Conservation (phyloP, 129 eudicot genomes). For the Ambrosia trifida region DNA sequence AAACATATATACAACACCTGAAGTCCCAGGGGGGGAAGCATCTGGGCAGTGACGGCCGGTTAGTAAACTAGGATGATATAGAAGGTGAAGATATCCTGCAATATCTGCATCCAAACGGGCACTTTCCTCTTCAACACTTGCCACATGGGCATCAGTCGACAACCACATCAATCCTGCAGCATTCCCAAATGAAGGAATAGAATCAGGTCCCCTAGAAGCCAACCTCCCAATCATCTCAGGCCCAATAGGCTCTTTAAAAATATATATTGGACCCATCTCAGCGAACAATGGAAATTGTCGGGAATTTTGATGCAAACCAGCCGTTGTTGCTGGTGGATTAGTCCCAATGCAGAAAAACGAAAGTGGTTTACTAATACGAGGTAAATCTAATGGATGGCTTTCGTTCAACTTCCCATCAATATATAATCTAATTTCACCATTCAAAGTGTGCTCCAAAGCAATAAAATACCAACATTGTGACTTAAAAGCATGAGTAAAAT, state of each 20-base stretch:
- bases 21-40: constrained; percentile 92
- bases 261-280: constrained; percentile 92
- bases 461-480: constrained; percentile 90
- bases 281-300: constrained; percentile 91
- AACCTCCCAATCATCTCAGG: constrained; percentile 74
- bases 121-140: constrained; percentile 67
- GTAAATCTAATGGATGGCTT: constrained; percentile 69
- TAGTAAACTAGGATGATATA: constrained; percentile 88
- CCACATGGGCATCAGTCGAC: constrained; percentile 67
- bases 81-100: constrained; percentile 74
- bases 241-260: constrained; percentile 84
- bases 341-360: constrained; percentile 88
- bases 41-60: constrained; percentile 87
- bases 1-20: constrained; percentile 51
- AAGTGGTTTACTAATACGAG: constrained; percentile 78
- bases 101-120: constrained; percentile 79
- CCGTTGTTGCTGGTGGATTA: constrained; percentile 80
- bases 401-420: constrained; percentile 76
- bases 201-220: constrained; percentile 91
- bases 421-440: constrained; percentile 74
- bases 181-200: constrained; percentile 83
- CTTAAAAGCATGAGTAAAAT: constrained; percentile 84
- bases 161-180: constrained; percentile 86
- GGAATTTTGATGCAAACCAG: constrained; percentile 67
- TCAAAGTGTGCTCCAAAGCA: constrained; percentile 71